Base-by-base conservation (phyloP, 1,284 basidiomycete genomes). In the Coniophora puteana region DNA sequence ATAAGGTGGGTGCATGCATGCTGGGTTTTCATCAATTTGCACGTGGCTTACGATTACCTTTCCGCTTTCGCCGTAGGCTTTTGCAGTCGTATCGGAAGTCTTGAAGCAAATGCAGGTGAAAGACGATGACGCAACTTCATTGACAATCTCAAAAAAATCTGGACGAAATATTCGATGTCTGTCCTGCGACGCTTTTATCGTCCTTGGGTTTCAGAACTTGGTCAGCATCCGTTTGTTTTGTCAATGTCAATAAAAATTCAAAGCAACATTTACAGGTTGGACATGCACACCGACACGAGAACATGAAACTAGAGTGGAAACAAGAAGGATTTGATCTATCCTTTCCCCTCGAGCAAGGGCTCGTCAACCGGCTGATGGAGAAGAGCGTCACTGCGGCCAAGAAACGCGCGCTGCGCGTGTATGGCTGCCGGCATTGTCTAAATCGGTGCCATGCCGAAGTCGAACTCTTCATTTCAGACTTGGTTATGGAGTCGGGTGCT, bases 241-340 rank as follows among this genome's bases (percentile, higher is more conserved):
- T n/a, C n/a, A n/a, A n/a, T n/a, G n/a, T n/a, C n/a, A n/a, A n/a
- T n/a, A n/a, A 34, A 16, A 45, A 21, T 31, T 20, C 36, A 35
- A 7, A 39, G 27, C 39, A n/a, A 26, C 33, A 17, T 25, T 33
- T 12, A 16, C 46, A 85, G 82, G 55, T 74, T 31, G 74, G 74
- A 1, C 83, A 87, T 55, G 71, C 70, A 30, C 75, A 77, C 48
- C 72, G 84, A 17, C 83, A 87, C 50, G 71, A 77, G 0, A 50
- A 61, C 11, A 77, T 78, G 71, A 40, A 68, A 18, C 47, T 83
- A 11, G 46, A 49, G 2, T 6, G 75, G 16, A 17, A 71, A 1
- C n/a, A 58, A 0, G 41, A 42, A n/a, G 61, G 36, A 36, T 14
- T 20, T 29, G 0, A 32, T 57, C 24, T 28, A 54, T 27, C 27